Base-by-base conservation (phyloP, 2,329 filamentous ascomycete species). In the Metarhizium anisopliae region DNA sequence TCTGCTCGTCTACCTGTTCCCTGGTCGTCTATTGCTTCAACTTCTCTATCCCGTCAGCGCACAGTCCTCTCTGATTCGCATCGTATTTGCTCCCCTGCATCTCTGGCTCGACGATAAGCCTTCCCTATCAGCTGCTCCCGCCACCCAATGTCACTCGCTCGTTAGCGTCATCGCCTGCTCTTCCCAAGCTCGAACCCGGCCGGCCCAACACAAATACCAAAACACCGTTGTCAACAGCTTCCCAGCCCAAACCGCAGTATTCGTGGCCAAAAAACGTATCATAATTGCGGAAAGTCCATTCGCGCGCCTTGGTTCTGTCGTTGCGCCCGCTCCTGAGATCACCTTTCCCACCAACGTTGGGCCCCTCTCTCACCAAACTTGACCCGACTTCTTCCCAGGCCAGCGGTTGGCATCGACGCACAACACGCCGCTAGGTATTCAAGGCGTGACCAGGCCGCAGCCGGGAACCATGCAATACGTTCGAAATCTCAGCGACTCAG, bases 381-480 rank as follows among this genome's bases (percentile, higher is more conserved):
- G 40, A 18, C n/a, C 18, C 8, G 42, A 40, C 40, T 36, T 20
- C n/a, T 38, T 45, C n/a, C 40, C 14, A 52, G 25, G 20, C 25
- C 38, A 47, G 47, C 30, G 45, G 45, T 43, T 53, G 40, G 51
- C 38, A 40, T 16, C 38, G 16, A 42, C 36, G 18, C 32, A 42
- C 52, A 20, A 18, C 45, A 36, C 35, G 32, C 20, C 36, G 32
- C 53, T 50, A 30, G n/a, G 20, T 36, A 35, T 47, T 45, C 16
- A n/a, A 29, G 25, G 42, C 25, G 38, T 43, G 52, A 32, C 49
- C 42, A 59, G 59, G 61, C 30, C 56, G 30, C 52, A 18, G 18
- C 32, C n/a, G 32, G 49, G 65, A 68, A 77, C 71, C 60, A 97
- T 97, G 94, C 92, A 97, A 80, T 97, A 97, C 88, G 92, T 97